These are phyloP conservation scores for Benincasa hispida DNA, from an alignment of 306 rosid genomes.

Conservation along the genomic window DNA sequence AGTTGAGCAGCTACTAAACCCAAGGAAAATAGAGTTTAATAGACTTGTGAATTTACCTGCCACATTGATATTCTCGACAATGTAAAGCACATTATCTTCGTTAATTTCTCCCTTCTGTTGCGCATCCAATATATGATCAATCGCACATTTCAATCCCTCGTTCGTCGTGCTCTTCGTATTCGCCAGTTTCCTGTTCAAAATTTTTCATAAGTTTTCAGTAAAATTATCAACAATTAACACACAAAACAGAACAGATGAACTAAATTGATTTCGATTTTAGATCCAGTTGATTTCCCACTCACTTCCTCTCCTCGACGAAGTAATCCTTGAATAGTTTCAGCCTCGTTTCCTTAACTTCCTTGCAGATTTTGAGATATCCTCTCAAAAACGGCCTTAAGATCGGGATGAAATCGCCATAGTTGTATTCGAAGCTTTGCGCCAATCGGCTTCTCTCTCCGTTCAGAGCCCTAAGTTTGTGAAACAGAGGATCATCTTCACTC, in stretches of 20 bases:
- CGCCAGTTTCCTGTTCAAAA: conserved; percentile 39
- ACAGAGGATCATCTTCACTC: conserved; percentile 57
- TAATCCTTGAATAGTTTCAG: conserved; percentile 66
- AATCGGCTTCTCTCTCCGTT: conserved; percentile 75
- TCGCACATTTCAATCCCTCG: conserved; percentile 67
- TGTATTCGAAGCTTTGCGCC: conserved; percentile 89
- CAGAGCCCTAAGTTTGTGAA: conserved; percentile 37
- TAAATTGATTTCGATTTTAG: neutral
- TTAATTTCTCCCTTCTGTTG: conserved; percentile 80
- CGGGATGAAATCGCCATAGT: conserved; percentile 82
- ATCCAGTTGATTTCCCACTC: conserved; percentile 15
- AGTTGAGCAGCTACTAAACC: neutral
- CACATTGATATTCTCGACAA: conserved; percentile 85
- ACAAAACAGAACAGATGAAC: neutral
- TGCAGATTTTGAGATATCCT: conserved; percentile 67
- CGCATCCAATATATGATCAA: conserved; percentile 80
- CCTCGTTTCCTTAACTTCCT: conserved; percentile 68
- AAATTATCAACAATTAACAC: no score
- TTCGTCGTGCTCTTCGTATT: conserved; percentile 24
- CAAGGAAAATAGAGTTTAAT: neutral
- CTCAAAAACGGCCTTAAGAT: conserved; percentile 74
- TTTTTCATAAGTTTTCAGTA: neutral
- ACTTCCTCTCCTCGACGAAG: conserved; percentile 84
- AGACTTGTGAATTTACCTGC: conserved; percentile 43
- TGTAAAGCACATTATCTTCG: conserved; percentile 91